Base-by-base conservation (phyloP, 2,329 filamentous ascomycete species). In the Fusarium sp. region DNA sequence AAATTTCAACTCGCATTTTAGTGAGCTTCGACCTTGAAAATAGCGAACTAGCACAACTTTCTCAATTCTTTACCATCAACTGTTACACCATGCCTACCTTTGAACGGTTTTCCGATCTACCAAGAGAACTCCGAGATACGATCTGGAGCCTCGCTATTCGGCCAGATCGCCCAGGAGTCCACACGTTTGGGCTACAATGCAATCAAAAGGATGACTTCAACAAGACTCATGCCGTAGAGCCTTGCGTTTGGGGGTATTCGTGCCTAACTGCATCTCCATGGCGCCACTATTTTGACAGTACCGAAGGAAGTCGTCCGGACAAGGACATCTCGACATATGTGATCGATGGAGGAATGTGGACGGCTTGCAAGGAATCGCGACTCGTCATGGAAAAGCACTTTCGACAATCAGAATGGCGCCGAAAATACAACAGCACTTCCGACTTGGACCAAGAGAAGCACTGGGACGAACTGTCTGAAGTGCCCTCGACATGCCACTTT, bases 291-390 rank as follows among this genome's bases (percentile, higher is more conserved):
- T n/a, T n/a, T n/a, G n/a, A n/a, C n/a, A n/a, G n/a, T n/a, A n/a
- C n/a, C 15, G 14, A 10, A 33, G 14, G 11, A 5, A 17, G 14
- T 18, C 11, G 35, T 33, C 21, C 15, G 3, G 35, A 36, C 21
- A 64, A 25, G 11, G 49, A 59, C 11, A 5, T 29, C 2, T 66
- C 63, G 14, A 54, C 51, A 5, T 66, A 57, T 23, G 14, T 54
- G 11, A 27, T 63, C 11, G 63, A 66, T 27, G 54, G 54, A 1
- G 54, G 63, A 11, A 8, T 66, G 17, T 66, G 54, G 59, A 52
- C 42, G 4, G 59, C 54, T 27, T 66, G 54, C 21, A 63, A 56
- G 29, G 49, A 63, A 37, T 64, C 59, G 0, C 37, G 51, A 18
- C 18, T 36, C 13, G 9, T 64, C 1, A 64, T 66, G 47, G 51